Conservation (phyloP, 1,139 yeast species). For the Lodderomyces theae region DNA sequence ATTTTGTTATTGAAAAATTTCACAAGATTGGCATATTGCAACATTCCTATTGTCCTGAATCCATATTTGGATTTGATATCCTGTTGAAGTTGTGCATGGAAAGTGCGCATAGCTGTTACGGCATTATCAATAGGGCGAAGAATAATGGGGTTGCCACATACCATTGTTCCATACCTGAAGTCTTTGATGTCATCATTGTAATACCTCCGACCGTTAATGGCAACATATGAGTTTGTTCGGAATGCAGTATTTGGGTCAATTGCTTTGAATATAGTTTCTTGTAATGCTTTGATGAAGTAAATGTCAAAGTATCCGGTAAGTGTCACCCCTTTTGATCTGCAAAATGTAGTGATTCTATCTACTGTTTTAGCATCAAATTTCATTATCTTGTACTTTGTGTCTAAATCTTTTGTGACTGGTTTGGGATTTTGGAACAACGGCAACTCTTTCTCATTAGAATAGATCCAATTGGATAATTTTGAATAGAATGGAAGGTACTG, state of each 20-base stretch:
- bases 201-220: conserved; percentile 30
- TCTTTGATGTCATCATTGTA: conserved; percentile 17
- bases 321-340: conserved; percentile 23
- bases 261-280: conserved; percentile 20
- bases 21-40: conserved; percentile 16
- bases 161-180: conserved; percentile 21
- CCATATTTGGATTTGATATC: conserved; percentile 14
- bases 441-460: conserved; percentile 8
- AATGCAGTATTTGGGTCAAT: conserved; percentile 12
- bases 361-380: conserved; percentile 16
- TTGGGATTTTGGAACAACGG: conserved; percentile 16
- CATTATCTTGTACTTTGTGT: conserved; percentile 18
- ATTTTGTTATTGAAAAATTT: conserved; percentile 13
- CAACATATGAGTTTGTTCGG: conserved; percentile 18
- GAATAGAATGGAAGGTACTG: conserved; percentile 13
- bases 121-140: conserved; percentile 14
- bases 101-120: conserved; percentile 15
- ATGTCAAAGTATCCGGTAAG: conserved; percentile 27
- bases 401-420: conserved; percentile 13
- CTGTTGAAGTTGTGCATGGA: conserved; percentile 14
- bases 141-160: conserved; percentile 18
- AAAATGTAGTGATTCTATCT: conserved; percentile 14
- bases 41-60: conserved; percentile 18
- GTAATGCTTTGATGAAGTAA: conserved; percentile 21
- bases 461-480: conserved; percentile 6